Evolutionary conservation across 2,329 filamentous ascomycete genomes (phyloP).

Genomic region (Cercospora sojina): DNA sequence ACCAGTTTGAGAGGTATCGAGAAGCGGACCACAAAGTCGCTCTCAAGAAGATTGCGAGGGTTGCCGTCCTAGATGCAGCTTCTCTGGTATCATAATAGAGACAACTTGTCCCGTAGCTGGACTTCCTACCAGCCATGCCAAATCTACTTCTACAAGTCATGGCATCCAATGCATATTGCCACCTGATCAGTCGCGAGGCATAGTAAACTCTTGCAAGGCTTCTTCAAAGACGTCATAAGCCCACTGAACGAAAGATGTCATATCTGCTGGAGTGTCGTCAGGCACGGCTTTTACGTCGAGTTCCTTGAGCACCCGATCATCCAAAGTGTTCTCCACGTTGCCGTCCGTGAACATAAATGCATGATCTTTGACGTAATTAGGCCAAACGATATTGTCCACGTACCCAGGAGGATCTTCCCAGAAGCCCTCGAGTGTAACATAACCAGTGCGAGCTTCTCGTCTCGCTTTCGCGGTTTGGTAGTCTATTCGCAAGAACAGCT

Average conservation of each 20-base stretch:
- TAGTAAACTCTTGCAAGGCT: constrained; percentile 25
- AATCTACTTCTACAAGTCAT: neutral
- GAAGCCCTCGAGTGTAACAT: constrained; percentile 80
- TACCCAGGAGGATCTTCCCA: constrained; percentile 95
- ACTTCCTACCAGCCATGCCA: neutral
- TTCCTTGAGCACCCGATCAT: constrained; percentile 42
- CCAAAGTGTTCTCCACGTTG: constrained; percentile 61
- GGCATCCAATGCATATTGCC: neutral
- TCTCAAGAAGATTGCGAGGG: constrained; percentile 82
- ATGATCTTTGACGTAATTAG: constrained; percentile 83
- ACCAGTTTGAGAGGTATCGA: constrained; percentile 48
- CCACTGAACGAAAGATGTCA: constrained; percentile 42
- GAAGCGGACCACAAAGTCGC: constrained; percentile 82
- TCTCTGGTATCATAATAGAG: constrained; percentile 21
- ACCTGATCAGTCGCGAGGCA: constrained; percentile 4
- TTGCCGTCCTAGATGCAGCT: constrained; percentile 68
- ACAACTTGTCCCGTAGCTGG: neutral
- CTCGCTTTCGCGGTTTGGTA: constrained; percentile 63
- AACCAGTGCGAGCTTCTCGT: constrained; percentile 68
- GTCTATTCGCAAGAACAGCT: constrained; percentile 72
- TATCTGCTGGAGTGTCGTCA: constrained; percentile 30
- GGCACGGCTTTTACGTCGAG: constrained; percentile 37
- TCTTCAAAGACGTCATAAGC: constrained; percentile 36
- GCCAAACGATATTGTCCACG: constrained; percentile 93
- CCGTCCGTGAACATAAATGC: constrained; percentile 72